Base-by-base conservation (phyloP, 108 stramenopile genomes). In the Craspedostauros australis region DNA sequence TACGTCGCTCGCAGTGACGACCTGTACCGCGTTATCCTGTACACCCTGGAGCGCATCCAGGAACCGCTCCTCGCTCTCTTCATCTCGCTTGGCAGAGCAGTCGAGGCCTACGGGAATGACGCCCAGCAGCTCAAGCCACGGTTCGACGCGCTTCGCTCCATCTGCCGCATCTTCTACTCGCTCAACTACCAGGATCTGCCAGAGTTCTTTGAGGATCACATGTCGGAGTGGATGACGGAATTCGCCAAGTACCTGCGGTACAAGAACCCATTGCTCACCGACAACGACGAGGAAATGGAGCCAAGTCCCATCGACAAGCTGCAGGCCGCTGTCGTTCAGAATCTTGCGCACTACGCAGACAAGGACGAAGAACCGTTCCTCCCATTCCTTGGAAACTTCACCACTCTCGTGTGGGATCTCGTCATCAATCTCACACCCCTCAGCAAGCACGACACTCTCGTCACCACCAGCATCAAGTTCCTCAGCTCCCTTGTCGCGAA, bases 151-250 rank as follows among this genome's bases (percentile, higher is more conserved):
- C 50, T 98, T 48, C 76, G 96, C 15, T 76, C 82, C 11, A 76
- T 92, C 36, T 76, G 70, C 59, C 79, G 99, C 12, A 95, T 99
- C 20, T 97, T 88, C 57, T 98, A 66, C 76, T 88, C 84, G 25
- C 71, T 99, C n/a, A 97, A 95, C 66, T 98, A 82, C 74, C 94
- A 96, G 65, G 97, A 98, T 66, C 64, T 99, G 40, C 99, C 99
- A 4, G 99, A 96, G 62, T 97, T 72, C 62, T 98, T 97, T 51
- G 97, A 98, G 62, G 96, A 98, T 67, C 82, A 96, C 67, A 93
- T 98, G 84, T 59, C 48, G 18, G 66, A 77, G 50, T 96, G 95
- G 95, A 95, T 96, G 95, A 61, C 45, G 18, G 78, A 72, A 18
- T 98, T 98, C 67, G 70, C 83, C 36, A 89, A 82, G 53, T 92